These are phyloP conservation scores for Metrosideros polymorpha DNA, from an alignment of 441 rosid species.

Conservation along the genomic window DNA sequence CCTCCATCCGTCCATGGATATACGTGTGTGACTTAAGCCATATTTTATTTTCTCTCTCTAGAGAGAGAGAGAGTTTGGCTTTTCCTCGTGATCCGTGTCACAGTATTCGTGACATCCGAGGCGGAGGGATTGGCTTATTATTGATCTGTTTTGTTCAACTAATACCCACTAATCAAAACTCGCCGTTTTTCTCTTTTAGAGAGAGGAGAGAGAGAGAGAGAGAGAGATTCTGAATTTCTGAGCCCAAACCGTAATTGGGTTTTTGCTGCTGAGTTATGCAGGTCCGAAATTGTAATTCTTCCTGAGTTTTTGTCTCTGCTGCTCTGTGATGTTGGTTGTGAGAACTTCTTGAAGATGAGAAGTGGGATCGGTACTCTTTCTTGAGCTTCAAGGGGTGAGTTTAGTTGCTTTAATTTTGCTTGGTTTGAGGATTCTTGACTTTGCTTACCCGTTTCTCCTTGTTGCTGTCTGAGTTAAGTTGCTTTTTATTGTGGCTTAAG, in stretches of 20 bases:
- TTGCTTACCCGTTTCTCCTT: background rate
- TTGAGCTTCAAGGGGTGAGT: background rate
- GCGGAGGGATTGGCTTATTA: slow-evolving; percentile 2
- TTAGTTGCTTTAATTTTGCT: background rate
- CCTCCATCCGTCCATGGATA: background rate
- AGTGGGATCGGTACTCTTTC: background rate
- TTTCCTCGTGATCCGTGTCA: slow-evolving; percentile 54
- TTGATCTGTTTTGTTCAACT: background rate
- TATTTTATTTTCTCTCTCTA: background rate
- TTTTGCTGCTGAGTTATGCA: background rate
- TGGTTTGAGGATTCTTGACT: background rate
- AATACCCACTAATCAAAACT: background rate
- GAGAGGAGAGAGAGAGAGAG: background rate
- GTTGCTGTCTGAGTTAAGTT: background rate
- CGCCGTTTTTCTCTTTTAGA: background rate
- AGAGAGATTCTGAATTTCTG: background rate
- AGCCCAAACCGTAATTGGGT: background rate
- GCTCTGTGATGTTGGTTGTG: background rate
- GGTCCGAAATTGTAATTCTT: background rate
- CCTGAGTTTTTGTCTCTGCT: background rate
- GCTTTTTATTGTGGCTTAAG: background rate
- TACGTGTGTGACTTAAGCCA: background rate
- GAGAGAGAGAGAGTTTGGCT: slow-evolving; percentile 15
- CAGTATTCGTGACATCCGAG: slow-evolving; percentile 36
- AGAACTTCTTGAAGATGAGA: background rate